Conservation (phyloP, 2,329 filamentous ascomycete species). For the Pezicula radicicola region DNA sequence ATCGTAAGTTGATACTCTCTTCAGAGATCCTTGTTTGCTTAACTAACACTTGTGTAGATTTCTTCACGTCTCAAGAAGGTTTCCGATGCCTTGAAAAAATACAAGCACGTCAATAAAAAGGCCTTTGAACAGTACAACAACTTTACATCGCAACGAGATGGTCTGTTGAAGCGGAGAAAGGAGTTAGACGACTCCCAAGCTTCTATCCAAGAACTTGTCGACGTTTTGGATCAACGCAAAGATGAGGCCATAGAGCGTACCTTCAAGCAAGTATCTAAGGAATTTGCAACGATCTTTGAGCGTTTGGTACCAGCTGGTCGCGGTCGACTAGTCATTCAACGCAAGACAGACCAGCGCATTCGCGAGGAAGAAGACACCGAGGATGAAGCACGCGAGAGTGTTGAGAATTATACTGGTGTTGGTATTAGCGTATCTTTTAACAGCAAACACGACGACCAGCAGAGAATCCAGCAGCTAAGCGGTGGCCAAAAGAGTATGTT, state of each 20-base stretch:
- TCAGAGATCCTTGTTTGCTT: background rate
- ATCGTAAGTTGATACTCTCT: constrained; percentile 48
- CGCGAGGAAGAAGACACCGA: constrained; percentile 67
- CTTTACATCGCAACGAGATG: constrained; percentile 90
- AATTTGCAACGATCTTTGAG: constrained; percentile 91
- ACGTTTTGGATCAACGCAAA: constrained; percentile 89
- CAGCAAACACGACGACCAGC: constrained; percentile 96
- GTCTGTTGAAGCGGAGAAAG: constrained; percentile 76
- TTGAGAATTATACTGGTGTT: constrained; percentile 95
- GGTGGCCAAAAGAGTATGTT: constrained; percentile 93
- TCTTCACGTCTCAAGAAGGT: constrained; percentile 73
- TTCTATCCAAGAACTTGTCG: constrained; percentile 89
- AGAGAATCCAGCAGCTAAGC: constrained; percentile 94
- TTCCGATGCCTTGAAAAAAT: constrained; percentile 92
- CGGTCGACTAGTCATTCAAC: constrained; percentile 88
- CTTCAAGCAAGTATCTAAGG: constrained; percentile 94
- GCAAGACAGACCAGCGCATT: constrained; percentile 71
- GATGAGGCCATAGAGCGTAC: constrained; percentile 98
- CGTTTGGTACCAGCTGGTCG: constrained; percentile 92
- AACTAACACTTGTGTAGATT: constrained; percentile 15
- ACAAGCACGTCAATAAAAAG: constrained; percentile 98
- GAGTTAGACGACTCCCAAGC: constrained; percentile 84
- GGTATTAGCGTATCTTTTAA: constrained; percentile 98
- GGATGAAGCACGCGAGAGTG: constrained; percentile 63
- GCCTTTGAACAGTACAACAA: constrained; percentile 98